Conservation (phyloP, 2,329 filamentous ascomycete species). For the Hymenoscyphus salicellus region DNA sequence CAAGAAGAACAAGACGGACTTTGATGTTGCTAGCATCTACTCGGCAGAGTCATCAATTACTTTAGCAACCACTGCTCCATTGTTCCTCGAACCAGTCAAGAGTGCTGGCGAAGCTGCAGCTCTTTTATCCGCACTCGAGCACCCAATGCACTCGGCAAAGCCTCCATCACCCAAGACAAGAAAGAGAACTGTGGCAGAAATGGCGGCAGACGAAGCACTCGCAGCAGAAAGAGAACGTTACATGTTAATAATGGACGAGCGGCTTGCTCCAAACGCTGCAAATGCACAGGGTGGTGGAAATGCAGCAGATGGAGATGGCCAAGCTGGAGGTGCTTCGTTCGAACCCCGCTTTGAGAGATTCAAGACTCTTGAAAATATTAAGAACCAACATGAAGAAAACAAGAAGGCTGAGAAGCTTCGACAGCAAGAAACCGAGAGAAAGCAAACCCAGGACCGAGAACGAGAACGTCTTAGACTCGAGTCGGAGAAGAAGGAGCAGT, state of each 20-base stretch:
- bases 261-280: slow-evolving; percentile 60
- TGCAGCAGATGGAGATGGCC: slow-evolving; percentile 66
- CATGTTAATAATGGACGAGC: slow-evolving; percentile 89
- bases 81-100: slow-evolving; percentile 75
- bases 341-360: slow-evolving; percentile 87
- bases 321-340: slow-evolving; percentile 69
- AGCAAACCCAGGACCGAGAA: slow-evolving; percentile 48
- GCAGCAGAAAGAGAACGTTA: slow-evolving; percentile 86
- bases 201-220: slow-evolving; percentile 90
- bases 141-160: slow-evolving; percentile 72
- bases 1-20: slow-evolving; percentile 69
- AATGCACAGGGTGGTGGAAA: slow-evolving; percentile 57
- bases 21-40: slow-evolving; percentile 71
- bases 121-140: slow-evolving; percentile 67
- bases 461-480: slow-evolving; percentile 41
- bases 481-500: slow-evolving; percentile 32
- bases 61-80: slow-evolving; percentile 67
- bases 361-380: slow-evolving; percentile 85
- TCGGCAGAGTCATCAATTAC: slow-evolving; percentile 75
- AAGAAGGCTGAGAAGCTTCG: slow-evolving; percentile 72
- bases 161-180: slow-evolving; percentile 83
- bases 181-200: slow-evolving; percentile 90
- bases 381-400: slow-evolving; percentile 71
- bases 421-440: slow-evolving; percentile 48
- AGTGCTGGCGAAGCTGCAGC: slow-evolving; percentile 66